phyloP scores from a whole-genome alignment of 306 rosid species.

The Delonix regia region DNA sequence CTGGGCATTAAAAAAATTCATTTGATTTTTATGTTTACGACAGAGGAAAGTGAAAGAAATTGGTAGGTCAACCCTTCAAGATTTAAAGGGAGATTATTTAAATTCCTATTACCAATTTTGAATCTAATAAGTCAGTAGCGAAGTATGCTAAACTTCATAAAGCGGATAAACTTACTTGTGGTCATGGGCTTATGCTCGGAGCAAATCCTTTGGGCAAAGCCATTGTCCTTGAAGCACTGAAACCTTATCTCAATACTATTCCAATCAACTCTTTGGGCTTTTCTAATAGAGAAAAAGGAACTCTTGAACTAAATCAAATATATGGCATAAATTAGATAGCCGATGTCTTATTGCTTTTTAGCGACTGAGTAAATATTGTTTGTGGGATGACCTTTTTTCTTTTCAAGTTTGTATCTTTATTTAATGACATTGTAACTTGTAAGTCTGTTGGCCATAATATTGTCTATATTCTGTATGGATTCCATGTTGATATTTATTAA shows the following conservation, averaged over 20 bases:
- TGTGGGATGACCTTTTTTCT: background rate
- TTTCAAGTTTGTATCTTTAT: background rate
- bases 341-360: background rate
- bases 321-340: background rate
- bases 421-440: background rate
- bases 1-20: background rate
- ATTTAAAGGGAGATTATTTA: conserved; percentile 65
- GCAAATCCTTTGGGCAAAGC: conserved; percentile 81
- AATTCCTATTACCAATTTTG: conserved; percentile 83
- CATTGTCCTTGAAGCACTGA: conserved; percentile 83
- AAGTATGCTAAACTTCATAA: conserved; percentile 76
- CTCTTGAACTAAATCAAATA: background rate
- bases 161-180: conserved; percentile 77
- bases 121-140: conserved; percentile 84
- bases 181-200: conserved; percentile 93
- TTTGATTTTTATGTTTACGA: conserved; percentile 23
- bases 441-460: background rate
- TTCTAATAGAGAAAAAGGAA: background rate
- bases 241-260: conserved; percentile 73
- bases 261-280: background rate
- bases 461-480: background rate
- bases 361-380: background rate
- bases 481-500: background rate
- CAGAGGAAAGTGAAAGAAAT: conserved; percentile 95
- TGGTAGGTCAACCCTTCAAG: conserved; percentile 88